Percentiles rank a stretch among this genome's conserved stretches.
Conservation (phyloP, 495 filamentous ascomycete genomes). For the Platismatia glauca region DNA sequence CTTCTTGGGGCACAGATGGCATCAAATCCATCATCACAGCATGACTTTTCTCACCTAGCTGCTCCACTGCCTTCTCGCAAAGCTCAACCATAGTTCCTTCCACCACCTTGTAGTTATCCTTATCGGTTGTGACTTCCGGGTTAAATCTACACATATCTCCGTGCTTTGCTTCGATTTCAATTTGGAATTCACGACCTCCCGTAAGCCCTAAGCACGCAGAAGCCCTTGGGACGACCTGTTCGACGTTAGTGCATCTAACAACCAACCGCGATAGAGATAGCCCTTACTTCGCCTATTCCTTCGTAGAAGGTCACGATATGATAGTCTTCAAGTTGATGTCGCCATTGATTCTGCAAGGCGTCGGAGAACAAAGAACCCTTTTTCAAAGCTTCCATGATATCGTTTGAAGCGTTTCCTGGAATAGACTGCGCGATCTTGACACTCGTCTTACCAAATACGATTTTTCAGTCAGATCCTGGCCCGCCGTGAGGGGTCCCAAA, state of each 20-base stretch:
- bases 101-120: conserved; percentile 10
- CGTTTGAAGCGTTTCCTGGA: background rate
- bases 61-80: background rate
- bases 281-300: conserved; percentile 7
- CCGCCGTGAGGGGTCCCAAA: conserved; percentile 16
- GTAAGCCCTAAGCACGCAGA: conserved; percentile 11
- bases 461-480: background rate
- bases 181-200: conserved; percentile 9
- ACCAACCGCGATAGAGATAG: background rate
- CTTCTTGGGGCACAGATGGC: too few relatives aligned
- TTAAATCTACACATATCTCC: conserved; percentile 17
- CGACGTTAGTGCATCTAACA: background rate
- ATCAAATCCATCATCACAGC: too few relatives aligned
- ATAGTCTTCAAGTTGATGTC: conserved; percentile 16
- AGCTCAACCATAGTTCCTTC: conserved; percentile 9
- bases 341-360: conserved; percentile 1
- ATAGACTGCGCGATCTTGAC: conserved; percentile 3
- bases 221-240: conserved; percentile 7
- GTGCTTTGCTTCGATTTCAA: conserved; percentile 14
- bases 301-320: conserved; percentile 18
- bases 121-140: background rate
- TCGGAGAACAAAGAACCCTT: conserved; percentile 12
- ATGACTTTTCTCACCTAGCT: background rate
- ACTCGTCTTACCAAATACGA: background rate
- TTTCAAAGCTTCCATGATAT: conserved; percentile 14